Evolutionary conservation across 2,329 filamentous ascomycete genomes (phyloP).

Genomic region (Tricladium varicosporioides): DNA sequence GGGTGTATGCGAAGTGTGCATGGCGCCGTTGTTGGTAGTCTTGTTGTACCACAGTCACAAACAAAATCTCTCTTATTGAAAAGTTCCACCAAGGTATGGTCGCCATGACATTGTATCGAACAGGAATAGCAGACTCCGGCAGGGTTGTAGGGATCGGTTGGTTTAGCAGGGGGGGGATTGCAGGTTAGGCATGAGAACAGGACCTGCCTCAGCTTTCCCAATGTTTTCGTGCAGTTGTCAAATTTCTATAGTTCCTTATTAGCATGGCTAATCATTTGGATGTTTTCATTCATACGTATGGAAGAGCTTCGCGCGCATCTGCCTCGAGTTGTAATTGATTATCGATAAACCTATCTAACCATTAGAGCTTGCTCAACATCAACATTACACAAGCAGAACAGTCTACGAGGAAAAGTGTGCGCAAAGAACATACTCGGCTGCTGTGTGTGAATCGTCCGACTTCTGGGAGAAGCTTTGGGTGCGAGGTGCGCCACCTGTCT

Average conservation of each 20-base stretch:
- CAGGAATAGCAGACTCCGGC: constrained; percentile 96
- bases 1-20: constrained; percentile 75
- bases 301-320: constrained; percentile 90
- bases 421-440: constrained; percentile 36
- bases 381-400: no score
- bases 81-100: constrained; percentile 91
- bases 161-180: constrained; percentile 70
- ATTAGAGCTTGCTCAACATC: no score
- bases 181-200: constrained; percentile 94
- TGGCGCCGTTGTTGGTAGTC: constrained; percentile 63
- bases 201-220: constrained; percentile 82
- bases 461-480: constrained; percentile 59
- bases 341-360: constrained; percentile 69
- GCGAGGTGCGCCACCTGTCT: constrained; percentile 36
- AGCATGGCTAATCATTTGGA: constrained; percentile 1
- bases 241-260: constrained; percentile 64
- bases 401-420: no score
- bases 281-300: constrained; percentile 63
- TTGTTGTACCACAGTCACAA: constrained; percentile 91
- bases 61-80: constrained; percentile 95
- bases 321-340: constrained; percentile 88
- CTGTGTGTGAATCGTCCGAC: constrained; percentile 53
- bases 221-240: constrained; percentile 85
- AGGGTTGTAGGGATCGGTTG: constrained; percentile 61
- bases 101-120: constrained; percentile 93